These are phyloP conservation scores for Geoglossum glabrum DNA, from an alignment of 495 filamentous ascomycete species.

Conservation along the genomic window DNA sequence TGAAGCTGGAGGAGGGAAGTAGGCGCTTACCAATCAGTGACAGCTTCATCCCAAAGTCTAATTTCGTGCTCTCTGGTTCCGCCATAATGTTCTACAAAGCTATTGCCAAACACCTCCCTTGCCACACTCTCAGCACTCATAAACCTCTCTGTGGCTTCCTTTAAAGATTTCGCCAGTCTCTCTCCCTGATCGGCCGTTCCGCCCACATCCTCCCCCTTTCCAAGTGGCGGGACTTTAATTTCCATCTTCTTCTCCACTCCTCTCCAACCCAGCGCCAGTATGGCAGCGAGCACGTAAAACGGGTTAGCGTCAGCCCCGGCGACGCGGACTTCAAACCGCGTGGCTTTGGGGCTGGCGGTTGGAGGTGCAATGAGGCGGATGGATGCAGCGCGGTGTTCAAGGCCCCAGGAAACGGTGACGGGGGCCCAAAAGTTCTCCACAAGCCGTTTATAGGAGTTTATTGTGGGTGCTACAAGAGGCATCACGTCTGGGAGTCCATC, in stretches of 20 bases:
- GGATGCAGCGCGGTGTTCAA: conserved; percentile 85
- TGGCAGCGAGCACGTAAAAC: conserved; percentile 67
- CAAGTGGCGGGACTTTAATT: conserved; percentile 62
- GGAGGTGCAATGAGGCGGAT: conserved; percentile 80
- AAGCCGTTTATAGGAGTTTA: conserved; percentile 93
- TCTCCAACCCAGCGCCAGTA: conserved; percentile 70
- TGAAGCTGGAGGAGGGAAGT: not conserved
- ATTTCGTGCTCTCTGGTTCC: conserved; percentile 88
- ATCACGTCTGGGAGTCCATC: conserved; percentile 85
- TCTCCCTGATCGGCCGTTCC: conserved; percentile 41
- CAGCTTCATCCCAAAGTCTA: conserved; percentile 80
- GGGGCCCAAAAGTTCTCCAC: conserved; percentile 99
- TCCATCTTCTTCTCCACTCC: conserved; percentile 78
- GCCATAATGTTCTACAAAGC: conserved; percentile 87
- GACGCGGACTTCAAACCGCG: conserved; percentile 79
- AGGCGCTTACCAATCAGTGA: conserved; percentile 66
- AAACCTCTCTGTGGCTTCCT: conserved; percentile 64
- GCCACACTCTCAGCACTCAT: conserved; percentile 58
- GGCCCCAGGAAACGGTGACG: conserved; percentile 88
- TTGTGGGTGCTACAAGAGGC: conserved; percentile 80
- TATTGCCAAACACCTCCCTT: conserved; percentile 78
- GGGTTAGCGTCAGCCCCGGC: conserved; percentile 83
- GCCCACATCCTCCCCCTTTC: conserved; percentile 63
- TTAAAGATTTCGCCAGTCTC: conserved; percentile 59
- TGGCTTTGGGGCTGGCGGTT: conserved; percentile 59